phyloP scores from a whole-genome alignment of 768 basidiomycete genomes.

The Cubamyces lactineus region DNA sequence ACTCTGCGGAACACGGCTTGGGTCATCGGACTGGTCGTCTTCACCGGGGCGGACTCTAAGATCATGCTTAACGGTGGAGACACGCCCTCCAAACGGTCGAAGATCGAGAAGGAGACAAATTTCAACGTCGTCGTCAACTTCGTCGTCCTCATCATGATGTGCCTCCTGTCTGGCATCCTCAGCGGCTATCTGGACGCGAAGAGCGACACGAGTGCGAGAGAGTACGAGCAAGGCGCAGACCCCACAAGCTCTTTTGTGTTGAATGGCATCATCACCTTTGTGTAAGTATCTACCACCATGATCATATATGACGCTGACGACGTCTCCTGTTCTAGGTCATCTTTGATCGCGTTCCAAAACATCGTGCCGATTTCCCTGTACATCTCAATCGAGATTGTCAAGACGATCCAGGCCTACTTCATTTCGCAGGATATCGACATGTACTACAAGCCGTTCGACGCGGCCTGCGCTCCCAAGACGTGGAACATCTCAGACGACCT shows the following conservation, averaged over 20 bases:
- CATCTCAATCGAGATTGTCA: slow-evolving; percentile 98
- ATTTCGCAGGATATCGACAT: slow-evolving; percentile 96
- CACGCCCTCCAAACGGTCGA: slow-evolving; percentile 94
- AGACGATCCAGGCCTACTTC: slow-evolving; percentile 96
- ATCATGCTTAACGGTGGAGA: slow-evolving; percentile 92
- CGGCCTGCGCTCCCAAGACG: slow-evolving; percentile 91
- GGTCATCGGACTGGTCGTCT: slow-evolving; percentile 93
- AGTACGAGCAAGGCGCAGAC: slow-evolving; percentile 71
- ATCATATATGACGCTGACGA: no score
- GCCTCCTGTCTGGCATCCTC: slow-evolving; percentile 71
- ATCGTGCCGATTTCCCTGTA: slow-evolving; percentile 95
- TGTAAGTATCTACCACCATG: slow-evolving; percentile 53
- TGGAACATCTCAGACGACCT: slow-evolving; percentile 99
- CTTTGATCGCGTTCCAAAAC: slow-evolving; percentile 96
- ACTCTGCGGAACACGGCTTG: slow-evolving; percentile 87
- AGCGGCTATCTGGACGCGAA: slow-evolving; percentile 71
- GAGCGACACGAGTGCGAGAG: slow-evolving; percentile 63
- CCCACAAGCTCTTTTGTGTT: slow-evolving; percentile 62
- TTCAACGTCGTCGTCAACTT: slow-evolving; percentile 98
- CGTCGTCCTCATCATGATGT: slow-evolving; percentile 74
- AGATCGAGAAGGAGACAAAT: slow-evolving; percentile 98
- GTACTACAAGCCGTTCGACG: slow-evolving; percentile 89
- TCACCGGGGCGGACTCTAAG: slow-evolving; percentile 91
- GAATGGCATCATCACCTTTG: slow-evolving; percentile 88
- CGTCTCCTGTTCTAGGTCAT: slow-evolving; percentile 57